Evolutionary conservation across 768 basidiomycete species (phyloP).

Genomic region (Boletellus ananiceps): DNA sequence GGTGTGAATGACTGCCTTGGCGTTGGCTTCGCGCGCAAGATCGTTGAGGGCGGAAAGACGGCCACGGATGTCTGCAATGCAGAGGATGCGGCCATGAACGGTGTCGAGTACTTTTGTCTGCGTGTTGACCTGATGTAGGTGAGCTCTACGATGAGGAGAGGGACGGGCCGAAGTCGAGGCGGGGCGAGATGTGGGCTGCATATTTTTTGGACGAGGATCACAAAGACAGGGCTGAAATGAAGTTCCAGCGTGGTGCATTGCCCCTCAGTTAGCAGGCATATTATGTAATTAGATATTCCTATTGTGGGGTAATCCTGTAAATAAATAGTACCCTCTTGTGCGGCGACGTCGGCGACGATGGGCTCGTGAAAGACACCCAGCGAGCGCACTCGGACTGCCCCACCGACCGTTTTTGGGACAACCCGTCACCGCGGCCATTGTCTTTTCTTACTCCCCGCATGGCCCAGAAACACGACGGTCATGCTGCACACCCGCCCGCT

Average conservation of each 20-base stretch:
- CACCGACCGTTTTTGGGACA: neutral
- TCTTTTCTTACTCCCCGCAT: slow-evolving; percentile 14
- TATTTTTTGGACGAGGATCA: slow-evolving; percentile 31
- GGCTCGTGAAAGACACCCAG: slow-evolving; percentile 20
- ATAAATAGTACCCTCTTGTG: slow-evolving; percentile 9
- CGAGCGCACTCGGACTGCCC: slow-evolving; percentile 10
- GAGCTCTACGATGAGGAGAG: slow-evolving; percentile 50
- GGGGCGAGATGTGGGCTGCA: slow-evolving; percentile 55
- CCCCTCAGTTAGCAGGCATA: neutral
- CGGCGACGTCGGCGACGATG: slow-evolving; percentile 22
- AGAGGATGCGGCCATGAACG: slow-evolving; percentile 81
- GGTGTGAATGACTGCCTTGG: slow-evolving; percentile 91
- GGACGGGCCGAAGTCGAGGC: slow-evolving; percentile 59
- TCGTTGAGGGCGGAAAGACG: slow-evolving; percentile 85
- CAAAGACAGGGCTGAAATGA: slow-evolving; percentile 14
- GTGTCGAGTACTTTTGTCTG: slow-evolving; percentile 79
- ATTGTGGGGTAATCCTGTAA: slow-evolving; percentile 6
- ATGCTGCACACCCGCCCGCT: slow-evolving; percentile 10
- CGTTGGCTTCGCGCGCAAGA: slow-evolving; percentile 83
- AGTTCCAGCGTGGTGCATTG: slow-evolving; percentile 5
- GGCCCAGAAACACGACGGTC: slow-evolving; percentile 23
- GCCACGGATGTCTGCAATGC: slow-evolving; percentile 91
- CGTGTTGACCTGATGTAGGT: slow-evolving; percentile 55
- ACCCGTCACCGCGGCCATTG: neutral
- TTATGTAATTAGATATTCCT: slow-evolving; percentile 29